These are phyloP conservation scores for Rosa hybrid DNA, from an alignment of 331 rosid species.

Conservation along the genomic window DNA sequence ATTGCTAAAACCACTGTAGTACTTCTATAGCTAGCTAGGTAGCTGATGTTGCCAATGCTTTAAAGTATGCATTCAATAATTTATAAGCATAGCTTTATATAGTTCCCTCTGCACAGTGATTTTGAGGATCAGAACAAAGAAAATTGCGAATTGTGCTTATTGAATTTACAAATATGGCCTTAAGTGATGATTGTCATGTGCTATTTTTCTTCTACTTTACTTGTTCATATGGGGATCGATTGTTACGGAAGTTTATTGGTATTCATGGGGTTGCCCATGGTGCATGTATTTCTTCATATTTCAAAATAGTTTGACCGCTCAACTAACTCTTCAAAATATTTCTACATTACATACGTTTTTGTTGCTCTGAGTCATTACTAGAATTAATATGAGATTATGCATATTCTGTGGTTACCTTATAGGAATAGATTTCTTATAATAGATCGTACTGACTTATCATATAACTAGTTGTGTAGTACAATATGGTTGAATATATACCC, in stretches of 20 bases:
- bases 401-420: too few species aligned
- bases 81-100: conserved; percentile 13
- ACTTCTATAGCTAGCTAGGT: neutral
- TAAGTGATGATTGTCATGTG: neutral
- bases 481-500: too few species aligned
- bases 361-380: too few species aligned
- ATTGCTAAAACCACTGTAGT: conserved; percentile 7
- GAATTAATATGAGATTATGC: too few species aligned
- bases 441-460: too few species aligned
- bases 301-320: neutral
- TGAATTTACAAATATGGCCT: conserved; percentile 34
- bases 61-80: neutral
- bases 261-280: neutral
- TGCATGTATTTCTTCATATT: neutral
- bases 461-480: too few species aligned
- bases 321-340: neutral
- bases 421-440: too few species aligned
- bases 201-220: conserved; percentile 22
- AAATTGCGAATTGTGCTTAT: neutral
- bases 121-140: conserved; percentile 14
- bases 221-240: conserved; percentile 8
- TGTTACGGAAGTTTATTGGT: conserved; percentile 19
- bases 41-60: neutral
- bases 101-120: neutral
- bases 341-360: neutral